Base-by-base conservation (phyloP, 257 asterid genomes). In the Solanum paucissectum region DNA sequence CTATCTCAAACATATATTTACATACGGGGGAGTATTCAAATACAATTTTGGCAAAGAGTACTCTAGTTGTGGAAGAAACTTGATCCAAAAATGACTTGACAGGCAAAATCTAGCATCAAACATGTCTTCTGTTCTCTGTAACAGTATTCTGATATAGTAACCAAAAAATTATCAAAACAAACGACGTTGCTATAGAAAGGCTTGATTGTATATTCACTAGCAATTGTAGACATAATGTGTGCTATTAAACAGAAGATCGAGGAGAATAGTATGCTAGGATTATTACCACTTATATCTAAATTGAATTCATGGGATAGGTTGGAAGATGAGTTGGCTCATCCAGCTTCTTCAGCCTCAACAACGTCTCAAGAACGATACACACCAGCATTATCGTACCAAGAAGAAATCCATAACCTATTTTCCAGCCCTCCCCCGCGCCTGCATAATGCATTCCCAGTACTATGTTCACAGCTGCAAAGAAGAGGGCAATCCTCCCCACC, bases 381-480 rank as follows among this genome's bases (percentile, higher is more conserved):
- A 88, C 87, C 38, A 92, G 46, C 92, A 97, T 84, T 9, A 85
- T 75, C 0, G 89, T 76, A 34, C 95, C 95, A 18, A 97, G 91
- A 38, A 95, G 90, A 86, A 97, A 90, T 36, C 98, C 99, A 29
- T 92, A 95, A 18, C 96, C 95, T 18, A 93, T 92, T 86, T 91
- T 93, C 98, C 99, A 97, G 11, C 92, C 76, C 33, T 73, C 84
- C 49, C 92, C 98, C n/a, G 94, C 94, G 18, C 91, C 95, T 29
- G 94, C 98, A 49, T 92, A 90, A 86, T 95, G 97, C 74, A 97
- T 93, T 46, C 98, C 99, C 58, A 95, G 25, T 29, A 93, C 91
- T 86, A 95, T 76, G 76, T 97, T 97, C 74, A 91, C 94, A 29
- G 98, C 95, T 86, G 94, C 98, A 33, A 95, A 92, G 84, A 95